Conservation (phyloP, 139 green algal species). For the Micractinium sp. region DNA sequence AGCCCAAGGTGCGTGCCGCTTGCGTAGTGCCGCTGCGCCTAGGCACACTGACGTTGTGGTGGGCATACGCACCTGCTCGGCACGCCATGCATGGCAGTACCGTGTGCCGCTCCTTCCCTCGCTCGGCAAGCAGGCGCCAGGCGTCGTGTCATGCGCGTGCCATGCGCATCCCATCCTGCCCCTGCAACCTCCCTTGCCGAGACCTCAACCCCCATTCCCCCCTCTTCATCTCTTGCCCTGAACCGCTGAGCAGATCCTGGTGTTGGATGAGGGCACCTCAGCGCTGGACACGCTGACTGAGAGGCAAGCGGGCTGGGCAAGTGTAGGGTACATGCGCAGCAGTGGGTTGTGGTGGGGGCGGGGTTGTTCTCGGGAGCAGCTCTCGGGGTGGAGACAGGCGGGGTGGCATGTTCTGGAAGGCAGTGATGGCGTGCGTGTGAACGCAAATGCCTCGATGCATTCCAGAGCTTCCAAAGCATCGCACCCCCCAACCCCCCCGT, state of each 20-base stretch:
- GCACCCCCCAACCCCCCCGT: background rate
- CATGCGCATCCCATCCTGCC: too few relatives aligned
- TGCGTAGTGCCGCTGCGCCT: too few relatives aligned
- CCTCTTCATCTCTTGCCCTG: too few relatives aligned
- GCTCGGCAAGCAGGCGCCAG: too few relatives aligned
- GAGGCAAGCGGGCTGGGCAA: constrained; percentile 29
- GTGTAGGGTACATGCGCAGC: background rate
- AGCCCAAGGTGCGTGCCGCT: background rate
- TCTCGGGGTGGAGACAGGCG: too few relatives aligned
- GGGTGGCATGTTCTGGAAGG: background rate
- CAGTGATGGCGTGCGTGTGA: too few relatives aligned
- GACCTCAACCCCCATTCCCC: background rate
- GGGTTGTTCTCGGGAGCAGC: background rate
- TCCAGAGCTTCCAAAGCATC: background rate
- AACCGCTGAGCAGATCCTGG: constrained; percentile 55
- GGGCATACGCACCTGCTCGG: too few relatives aligned
- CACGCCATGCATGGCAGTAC: background rate
- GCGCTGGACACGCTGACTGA: constrained; percentile 82
- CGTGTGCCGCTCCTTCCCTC: too few relatives aligned
- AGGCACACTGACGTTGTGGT: too few relatives aligned
- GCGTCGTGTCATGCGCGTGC: too few relatives aligned
- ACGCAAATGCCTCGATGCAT: too few relatives aligned
- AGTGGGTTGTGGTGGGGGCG: background rate
- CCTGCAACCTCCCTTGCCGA: background rate
- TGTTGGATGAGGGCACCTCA: constrained; percentile 89